Evolutionary conservation across 2,329 filamentous ascomycete species (phyloP).

Genomic region (Acephala macrosclerotiorum): DNA sequence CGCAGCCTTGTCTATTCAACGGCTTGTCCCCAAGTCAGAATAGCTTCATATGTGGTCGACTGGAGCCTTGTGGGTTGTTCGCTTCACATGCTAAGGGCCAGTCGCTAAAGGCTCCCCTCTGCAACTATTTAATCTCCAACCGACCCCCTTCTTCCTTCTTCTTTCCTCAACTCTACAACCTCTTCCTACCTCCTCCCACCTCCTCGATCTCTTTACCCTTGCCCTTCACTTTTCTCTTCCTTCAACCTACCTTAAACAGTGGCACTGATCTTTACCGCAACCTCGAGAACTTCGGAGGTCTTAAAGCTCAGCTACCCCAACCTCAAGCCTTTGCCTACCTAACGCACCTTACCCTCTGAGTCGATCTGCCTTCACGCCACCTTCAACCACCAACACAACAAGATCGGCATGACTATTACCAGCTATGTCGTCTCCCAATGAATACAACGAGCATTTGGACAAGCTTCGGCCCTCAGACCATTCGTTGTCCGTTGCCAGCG

Average conservation of each 20-base stretch:
- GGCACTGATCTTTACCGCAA: background rate
- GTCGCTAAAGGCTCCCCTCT: background rate
- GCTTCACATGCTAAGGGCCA: background rate
- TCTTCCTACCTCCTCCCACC: background rate
- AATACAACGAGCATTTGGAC: background rate
- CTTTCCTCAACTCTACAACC: constrained; percentile 3
- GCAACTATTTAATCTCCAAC: background rate
- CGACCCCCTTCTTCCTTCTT: background rate
- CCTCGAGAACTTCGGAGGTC: background rate
- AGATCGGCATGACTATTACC: background rate
- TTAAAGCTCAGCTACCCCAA: background rate
- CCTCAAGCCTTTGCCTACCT: background rate
- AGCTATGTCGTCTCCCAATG: background rate
- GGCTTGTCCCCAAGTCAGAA: background rate
- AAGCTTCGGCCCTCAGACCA: background rate
- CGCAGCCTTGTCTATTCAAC: background rate
- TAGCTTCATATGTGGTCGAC: too few relatives aligned
- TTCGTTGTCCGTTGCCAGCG: background rate
- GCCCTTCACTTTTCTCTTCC: background rate
- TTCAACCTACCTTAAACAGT: background rate
- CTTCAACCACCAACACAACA: background rate
- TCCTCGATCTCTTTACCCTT: background rate
- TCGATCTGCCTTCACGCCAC: background rate
- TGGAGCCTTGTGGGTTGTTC: background rate
- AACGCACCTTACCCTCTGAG: background rate